Evolutionary conservation across 2,329 filamentous ascomycete genomes (phyloP), one percentile per base, ranked within the genome.

Genomic region (Tricladium varicosporioides): DNA sequence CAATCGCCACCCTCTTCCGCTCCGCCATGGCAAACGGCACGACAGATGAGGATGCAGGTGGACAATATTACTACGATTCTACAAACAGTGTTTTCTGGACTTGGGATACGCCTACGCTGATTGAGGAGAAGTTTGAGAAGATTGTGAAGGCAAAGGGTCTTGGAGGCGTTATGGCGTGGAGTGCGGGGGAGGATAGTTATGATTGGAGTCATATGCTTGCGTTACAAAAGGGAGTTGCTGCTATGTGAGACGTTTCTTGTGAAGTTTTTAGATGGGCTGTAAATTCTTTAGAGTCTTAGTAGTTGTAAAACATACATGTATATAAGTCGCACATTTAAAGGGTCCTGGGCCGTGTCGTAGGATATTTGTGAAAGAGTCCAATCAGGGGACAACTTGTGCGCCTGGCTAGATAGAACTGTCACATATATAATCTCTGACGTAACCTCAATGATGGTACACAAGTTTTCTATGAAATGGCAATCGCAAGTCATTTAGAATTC

Each of bases 91-190:
- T 85, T 22, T 91, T 88, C 80, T 91, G 88, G 88, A 85, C 86
- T 0, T 91, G 85, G 75, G 88, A 91, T 55, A 88, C 84, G 0
- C 75, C 79, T 0, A 75, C 76, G 5, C 75, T 85, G 14, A 84
- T 91, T 51, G 65, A 70, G 5, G 72, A 75, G 54, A 91, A 91
- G 73, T 82, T 89, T 58, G 71, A 76, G 4, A 70, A 80, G 5
- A 78, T 91, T 22, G 77, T 89, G 1, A 72, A 75, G 22, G 75
- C 74, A 18, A 77, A 80, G 66, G 71, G 74, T 0, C 70, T 91
- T 0, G 87, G 87, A 1, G 88, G 88, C 15, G 82, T 88, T 3
- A 89, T 90, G 77, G 86, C 86, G 0, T 91, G 87, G 87, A 85
- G 83, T 32, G 65, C 90, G 56, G 87, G 85, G 1, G 86, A 90